Base-by-base conservation (phyloP, 2,329 filamentous ascomycete genomes). In the Aureobasidium pullulans region DNA sequence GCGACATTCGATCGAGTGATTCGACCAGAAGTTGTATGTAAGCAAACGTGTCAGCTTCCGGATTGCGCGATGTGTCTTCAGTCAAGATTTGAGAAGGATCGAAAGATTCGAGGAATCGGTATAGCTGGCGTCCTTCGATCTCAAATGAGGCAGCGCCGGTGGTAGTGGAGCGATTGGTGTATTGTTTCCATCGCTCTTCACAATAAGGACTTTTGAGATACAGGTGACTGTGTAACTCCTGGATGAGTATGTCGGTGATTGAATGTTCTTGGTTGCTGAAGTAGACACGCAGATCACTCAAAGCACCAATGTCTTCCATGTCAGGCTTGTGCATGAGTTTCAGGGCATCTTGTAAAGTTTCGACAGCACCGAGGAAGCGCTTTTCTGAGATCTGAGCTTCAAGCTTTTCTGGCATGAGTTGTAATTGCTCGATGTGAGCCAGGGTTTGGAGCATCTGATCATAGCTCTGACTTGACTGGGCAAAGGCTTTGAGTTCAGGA, bases 121-220 rank as follows among this genome's bases (percentile, higher is more conserved):
- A 82, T 46, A 86, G 72, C 9, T 79, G 74, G 40, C 80, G 75
- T 39, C 83, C 81, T 70, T 81, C 79, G 1, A 76, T 71, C 56
- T 74, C 72, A 42, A 69, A 59, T 7, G 62, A 59, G 3, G 65
- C 50, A 34, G 61, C 65, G 11, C 62, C 59, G 9, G 60, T 46
- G 31, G 23, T 62, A 11, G 49, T 64, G 39, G 81, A 82, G 50
- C 60, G 60, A 66, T 87, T 87, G 39, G 86, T 81, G 61, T 96
- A 84, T 61, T 82, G 83, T 73, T 96, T 95, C 94, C 94, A 99
- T 65, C 94, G 82, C 70, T 96, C 90, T 70, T 96, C 91, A 70
- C 93, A 97, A 71, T 99, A 99, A 0, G 93, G 94, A 3, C 93
- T 97, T 71, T 97, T 97, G 40, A 99, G 84, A 70, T 99, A 99